phyloP scores from a whole-genome alignment of 2,329 filamentous ascomycete species.

The Thielaviopsis populi region DNA sequence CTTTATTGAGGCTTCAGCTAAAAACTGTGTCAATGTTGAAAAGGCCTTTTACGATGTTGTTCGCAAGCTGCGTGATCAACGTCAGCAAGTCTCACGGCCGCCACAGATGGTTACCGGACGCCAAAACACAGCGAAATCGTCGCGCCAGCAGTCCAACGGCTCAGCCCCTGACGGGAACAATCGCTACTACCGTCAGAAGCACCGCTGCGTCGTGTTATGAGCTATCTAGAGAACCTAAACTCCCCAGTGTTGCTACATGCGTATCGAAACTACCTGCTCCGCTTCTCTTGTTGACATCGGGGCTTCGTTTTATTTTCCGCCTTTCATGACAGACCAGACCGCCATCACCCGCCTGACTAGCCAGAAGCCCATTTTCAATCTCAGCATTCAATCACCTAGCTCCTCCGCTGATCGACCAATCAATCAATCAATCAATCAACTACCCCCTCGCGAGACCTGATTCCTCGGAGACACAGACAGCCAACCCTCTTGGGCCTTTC shows the following conservation, averaged over 20 bases:
- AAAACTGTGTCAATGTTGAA: slow-evolving; percentile 96
- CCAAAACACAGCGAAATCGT: slow-evolving; percentile 22
- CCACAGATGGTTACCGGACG: slow-evolving; percentile 18
- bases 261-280: neutral
- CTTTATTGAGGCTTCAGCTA: slow-evolving; percentile 91
- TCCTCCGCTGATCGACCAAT: neutral
- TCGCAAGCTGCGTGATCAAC: slow-evolving; percentile 70
- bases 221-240: neutral
- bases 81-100: slow-evolving; percentile 40
- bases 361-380: neutral
- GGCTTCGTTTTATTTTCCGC: neutral
- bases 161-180: slow-evolving; percentile 19
- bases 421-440: neutral
- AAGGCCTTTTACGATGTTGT: slow-evolving; percentile 98
- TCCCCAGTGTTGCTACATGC: neutral
- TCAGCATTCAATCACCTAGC: neutral
- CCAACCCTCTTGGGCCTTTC: too few relatives aligned
- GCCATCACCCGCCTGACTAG: neutral
- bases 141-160: slow-evolving; percentile 18
- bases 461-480: neutral
- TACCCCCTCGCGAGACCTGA: neutral
- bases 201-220: slow-evolving; percentile 30
- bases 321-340: neutral
- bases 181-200: slow-evolving; percentile 23
- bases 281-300: neutral